A percentile compares a stretch with the other conserved stretches of the same genome.
Evolutionary conservation across 108 stramenopile species (phyloP).

Genomic region (Cyclotella choctawhatcheeana): DNA sequence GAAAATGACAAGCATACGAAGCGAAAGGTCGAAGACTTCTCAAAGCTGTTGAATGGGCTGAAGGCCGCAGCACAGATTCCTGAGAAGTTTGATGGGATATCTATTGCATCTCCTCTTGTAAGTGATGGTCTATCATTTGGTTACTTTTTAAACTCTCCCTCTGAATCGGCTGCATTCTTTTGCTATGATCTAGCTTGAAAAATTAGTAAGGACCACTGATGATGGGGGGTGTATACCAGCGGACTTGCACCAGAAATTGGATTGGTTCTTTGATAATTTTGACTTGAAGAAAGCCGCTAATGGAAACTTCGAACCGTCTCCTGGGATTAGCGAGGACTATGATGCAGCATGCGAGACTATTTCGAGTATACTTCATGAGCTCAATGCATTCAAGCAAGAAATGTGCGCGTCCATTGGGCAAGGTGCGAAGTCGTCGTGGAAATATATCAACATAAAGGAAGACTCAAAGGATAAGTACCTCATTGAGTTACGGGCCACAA

Average conservation of each 20-base stretch:
- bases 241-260: constrained; percentile 77
- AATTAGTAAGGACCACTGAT: constrained; percentile 70
- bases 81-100: constrained; percentile 75
- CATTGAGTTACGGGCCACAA: constrained; percentile 81
- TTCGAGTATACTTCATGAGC: constrained; percentile 66
- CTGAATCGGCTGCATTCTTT: neutral
- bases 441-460: constrained; percentile 86
- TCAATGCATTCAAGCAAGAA: constrained; percentile 86
- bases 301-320: constrained; percentile 85
- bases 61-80: constrained; percentile 69
- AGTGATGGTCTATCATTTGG: neutral
- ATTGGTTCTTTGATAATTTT: constrained; percentile 94
- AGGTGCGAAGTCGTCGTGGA: constrained; percentile 65
- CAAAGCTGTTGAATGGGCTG: constrained; percentile 78
- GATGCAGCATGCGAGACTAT: constrained; percentile 90
- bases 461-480: constrained; percentile 96
- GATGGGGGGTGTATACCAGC: constrained; percentile 90
- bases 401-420: constrained; percentile 66
- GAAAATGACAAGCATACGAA: constrained; percentile 90
- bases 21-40: constrained; percentile 94
- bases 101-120: constrained; percentile 66
- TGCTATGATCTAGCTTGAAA: constrained; percentile 44
- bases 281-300: constrained; percentile 86
- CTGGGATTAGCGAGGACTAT: constrained; percentile 91
- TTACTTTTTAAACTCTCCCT: neutral